Evolutionary conservation across 2,329 filamentous ascomycete species (phyloP), one percentile per base, ranked within the genome.

Genomic region (Coniochaeta sp.): DNA sequence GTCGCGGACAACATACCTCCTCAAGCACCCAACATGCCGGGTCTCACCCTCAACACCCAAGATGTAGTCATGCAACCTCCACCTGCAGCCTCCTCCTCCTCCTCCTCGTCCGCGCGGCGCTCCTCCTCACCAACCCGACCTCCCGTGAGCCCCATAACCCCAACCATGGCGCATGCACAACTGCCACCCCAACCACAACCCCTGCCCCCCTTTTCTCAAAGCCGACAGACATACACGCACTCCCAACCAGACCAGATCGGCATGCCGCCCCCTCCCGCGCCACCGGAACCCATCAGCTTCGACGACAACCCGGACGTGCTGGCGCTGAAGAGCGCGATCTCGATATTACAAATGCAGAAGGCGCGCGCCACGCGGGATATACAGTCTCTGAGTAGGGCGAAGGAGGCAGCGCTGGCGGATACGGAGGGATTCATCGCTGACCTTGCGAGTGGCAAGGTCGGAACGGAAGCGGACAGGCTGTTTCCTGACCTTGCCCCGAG

Each of bases 301-400:
- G 75, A 79, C 57, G 68, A 71, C 51, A 95, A 95, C 63, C 85
- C 89, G 7, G 92, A 97, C 72, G 90, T 87, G 22, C 86, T 96
- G 54, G 92, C 92, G 5, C 77, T 96, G 54, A 85, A 86, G 58
- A 89, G 87, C 24, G 89, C 91, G 45, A 90, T 96, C 54, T 86
- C 89, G 8, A 84, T 96, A 49, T 75, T 97, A 46, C 90, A 95
- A 70, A 77, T 95, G 57, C 92, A 97, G 72, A 85, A 85, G 57
- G 83, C 85, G 62, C 87, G 87, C 65, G 89, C 89, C 35, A 74
- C 83, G 48, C 79, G 81, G 46, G 91, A 96, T 69, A 84, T 96
- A 49, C 78, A 81, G 58, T 72, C 79, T 0, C 75, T 96, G 30
- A 80, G 84, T 58, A 73, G 75, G 52, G 79, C 89, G 61, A 92